Conservation (phyloP, 148 eudicot species). For the Diospyros kaki region DNA sequence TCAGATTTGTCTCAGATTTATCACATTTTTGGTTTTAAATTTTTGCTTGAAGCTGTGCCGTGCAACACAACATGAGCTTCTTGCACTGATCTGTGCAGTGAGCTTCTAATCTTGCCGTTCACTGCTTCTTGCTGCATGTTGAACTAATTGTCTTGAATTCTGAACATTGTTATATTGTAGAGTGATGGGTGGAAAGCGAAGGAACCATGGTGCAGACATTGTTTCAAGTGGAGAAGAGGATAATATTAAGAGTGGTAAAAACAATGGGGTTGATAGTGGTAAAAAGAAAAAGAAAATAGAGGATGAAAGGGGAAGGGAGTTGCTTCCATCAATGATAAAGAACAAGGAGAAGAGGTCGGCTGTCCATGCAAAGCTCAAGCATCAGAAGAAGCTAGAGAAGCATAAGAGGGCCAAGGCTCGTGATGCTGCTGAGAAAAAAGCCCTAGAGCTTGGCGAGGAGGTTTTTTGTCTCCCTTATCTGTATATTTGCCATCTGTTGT, state of each 20-base stretch:
- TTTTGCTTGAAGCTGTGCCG: too few species aligned
- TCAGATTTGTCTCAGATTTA: too few species aligned
- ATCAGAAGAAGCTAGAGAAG: conserved; percentile 72
- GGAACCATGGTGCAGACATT: conserved; percentile 14
- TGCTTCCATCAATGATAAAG: conserved; percentile 79
- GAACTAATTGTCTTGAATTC: too few species aligned
- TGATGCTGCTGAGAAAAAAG: conserved; percentile 61
- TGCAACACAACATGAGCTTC: too few species aligned
- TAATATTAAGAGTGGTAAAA: not conserved
- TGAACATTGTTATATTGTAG: too few species aligned
- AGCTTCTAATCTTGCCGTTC: too few species aligned
- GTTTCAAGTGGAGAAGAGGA: conserved; percentile 4
- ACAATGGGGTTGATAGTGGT: not conserved
- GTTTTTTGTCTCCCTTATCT: conserved; percentile 13
- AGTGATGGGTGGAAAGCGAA: conserved; percentile 20
- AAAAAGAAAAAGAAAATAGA: conserved; percentile 21
- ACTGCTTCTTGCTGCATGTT: too few species aligned
- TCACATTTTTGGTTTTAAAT: too few species aligned
- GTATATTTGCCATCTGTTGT: too few species aligned
- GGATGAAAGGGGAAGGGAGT: conserved; percentile 18
- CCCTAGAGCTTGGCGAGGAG: conserved; percentile 96
- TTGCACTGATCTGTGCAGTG: too few species aligned
- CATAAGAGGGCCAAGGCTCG: conserved; percentile 68
- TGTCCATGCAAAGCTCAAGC: conserved; percentile 73
- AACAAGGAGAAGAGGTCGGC: conserved; percentile 81